These are phyloP conservation scores for Cytidiella melzeri DNA, from an alignment of 768 basidiomycete species.

Conservation along the genomic window DNA sequence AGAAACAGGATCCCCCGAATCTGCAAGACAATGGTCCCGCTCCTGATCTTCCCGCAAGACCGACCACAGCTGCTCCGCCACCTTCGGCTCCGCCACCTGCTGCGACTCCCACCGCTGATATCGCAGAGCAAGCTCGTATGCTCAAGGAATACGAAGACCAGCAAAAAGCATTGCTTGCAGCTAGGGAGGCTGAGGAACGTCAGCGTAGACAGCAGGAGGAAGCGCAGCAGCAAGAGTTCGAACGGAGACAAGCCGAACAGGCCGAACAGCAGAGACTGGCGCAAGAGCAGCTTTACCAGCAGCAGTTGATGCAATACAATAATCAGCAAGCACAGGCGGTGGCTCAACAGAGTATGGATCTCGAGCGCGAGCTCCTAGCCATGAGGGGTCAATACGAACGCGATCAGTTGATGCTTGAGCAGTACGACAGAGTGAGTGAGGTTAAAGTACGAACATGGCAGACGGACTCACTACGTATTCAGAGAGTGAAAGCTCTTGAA, in stretches of 20 bases:
- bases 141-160: slow-evolving; percentile 96
- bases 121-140: slow-evolving; percentile 89
- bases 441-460: not conserved
- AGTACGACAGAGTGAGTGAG: slow-evolving; percentile 83
- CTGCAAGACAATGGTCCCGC: slow-evolving; percentile 75
- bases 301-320: slow-evolving; percentile 77
- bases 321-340: slow-evolving; percentile 73
- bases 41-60: slow-evolving; percentile 84
- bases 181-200: slow-evolving; percentile 79
- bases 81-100: slow-evolving; percentile 63
- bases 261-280: slow-evolving; percentile 83
- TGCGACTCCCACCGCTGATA: slow-evolving; percentile 63
- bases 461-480: not conserved
- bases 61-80: slow-evolving; percentile 40
- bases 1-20: slow-evolving; percentile 97
- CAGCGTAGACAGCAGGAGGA: slow-evolving; percentile 71
- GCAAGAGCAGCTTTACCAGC: slow-evolving; percentile 81
- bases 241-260: slow-evolving; percentile 81
- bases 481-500: slow-evolving; percentile 96
- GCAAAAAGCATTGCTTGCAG: slow-evolving; percentile 78
- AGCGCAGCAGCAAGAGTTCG: slow-evolving; percentile 82
- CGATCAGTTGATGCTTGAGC: slow-evolving; percentile 95
- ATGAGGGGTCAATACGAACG: slow-evolving; percentile 98
- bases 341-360: slow-evolving; percentile 68
- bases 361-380: slow-evolving; percentile 84